phyloP scores from a whole-genome alignment of 2,329 filamentous ascomycete genomes.

The Claviceps fusiformis region DNA sequence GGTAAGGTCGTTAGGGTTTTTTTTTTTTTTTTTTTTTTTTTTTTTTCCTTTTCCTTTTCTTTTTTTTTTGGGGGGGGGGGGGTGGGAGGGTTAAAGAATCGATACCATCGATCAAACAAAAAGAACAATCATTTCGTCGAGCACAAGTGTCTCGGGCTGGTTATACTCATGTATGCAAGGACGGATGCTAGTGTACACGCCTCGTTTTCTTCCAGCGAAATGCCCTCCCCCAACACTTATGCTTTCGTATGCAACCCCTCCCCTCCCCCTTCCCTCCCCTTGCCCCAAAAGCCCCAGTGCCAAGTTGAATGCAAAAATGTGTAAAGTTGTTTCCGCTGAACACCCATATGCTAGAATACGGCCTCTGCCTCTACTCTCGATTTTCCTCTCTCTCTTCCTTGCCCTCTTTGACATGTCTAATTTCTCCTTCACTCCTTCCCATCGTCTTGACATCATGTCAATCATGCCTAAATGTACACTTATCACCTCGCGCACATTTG shows the following conservation, averaged over 20 bases:
- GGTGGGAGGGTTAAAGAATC: no score
- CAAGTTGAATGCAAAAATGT: neutral
- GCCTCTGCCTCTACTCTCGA: neutral
- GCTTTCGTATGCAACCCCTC: neutral
- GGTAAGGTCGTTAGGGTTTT: no score
- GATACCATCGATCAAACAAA: neutral
- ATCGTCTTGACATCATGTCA: conserved; percentile 10
- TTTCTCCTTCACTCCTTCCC: no score
- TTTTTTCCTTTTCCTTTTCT: no score
- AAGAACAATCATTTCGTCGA: neutral
- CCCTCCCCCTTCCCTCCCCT: neutral
- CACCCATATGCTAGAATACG: conserved; percentile 2
- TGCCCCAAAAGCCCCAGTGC: neutral
- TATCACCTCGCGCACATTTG: conserved; percentile 58
- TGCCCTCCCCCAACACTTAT: neutral
- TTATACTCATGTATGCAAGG: neutral
- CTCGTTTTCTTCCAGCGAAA: neutral
- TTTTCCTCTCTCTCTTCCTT: no score
- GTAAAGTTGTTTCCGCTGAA: neutral
- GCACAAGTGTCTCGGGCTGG: neutral
- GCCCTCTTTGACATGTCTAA: no score
- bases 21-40: no score
- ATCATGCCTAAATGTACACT: conserved; percentile 63
- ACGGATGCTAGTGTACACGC: neutral
- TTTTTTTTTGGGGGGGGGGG: no score